phyloP scores from a whole-genome alignment of 768 basidiomycete genomes.

The Lactarius tabidus region DNA sequence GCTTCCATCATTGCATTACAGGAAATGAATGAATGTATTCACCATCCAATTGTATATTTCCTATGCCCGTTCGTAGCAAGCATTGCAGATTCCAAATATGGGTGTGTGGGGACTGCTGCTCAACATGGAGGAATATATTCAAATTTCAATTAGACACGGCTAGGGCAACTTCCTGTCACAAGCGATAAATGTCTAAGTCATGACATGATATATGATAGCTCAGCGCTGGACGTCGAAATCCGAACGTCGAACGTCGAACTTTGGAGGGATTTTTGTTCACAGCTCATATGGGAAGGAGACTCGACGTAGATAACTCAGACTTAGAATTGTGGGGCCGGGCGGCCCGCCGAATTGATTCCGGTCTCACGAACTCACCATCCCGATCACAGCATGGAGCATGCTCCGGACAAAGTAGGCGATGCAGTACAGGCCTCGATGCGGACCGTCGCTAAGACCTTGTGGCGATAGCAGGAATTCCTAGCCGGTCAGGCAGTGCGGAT shows the following conservation, averaged over 20 bases:
- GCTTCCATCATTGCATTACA: neutral
- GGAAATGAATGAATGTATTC: neutral
- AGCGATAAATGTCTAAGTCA: neutral
- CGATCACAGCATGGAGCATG: neutral
- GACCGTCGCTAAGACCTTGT: neutral
- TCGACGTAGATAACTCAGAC: no score
- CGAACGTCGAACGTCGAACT: no score
- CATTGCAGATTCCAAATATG: neutral
- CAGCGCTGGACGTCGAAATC: no score
- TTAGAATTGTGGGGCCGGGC: neutral
- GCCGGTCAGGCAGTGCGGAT: neutral
- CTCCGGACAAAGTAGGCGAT: neutral
- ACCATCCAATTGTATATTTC: neutral
- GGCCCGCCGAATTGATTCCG: neutral
- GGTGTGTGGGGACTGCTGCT: neutral
- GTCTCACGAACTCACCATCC: neutral
- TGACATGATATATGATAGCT: neutral
- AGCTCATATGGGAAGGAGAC: no score
- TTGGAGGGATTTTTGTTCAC: no score
- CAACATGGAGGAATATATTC: neutral
- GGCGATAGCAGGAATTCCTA: neutral
- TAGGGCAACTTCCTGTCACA: neutral
- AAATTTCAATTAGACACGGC: neutral
- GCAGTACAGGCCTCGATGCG: conserved; percentile 3
- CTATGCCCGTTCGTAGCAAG: no score